Evolutionary conservation across 352 stramenopile genomes (phyloP).

Genomic region (Peronospora destructor): DNA sequence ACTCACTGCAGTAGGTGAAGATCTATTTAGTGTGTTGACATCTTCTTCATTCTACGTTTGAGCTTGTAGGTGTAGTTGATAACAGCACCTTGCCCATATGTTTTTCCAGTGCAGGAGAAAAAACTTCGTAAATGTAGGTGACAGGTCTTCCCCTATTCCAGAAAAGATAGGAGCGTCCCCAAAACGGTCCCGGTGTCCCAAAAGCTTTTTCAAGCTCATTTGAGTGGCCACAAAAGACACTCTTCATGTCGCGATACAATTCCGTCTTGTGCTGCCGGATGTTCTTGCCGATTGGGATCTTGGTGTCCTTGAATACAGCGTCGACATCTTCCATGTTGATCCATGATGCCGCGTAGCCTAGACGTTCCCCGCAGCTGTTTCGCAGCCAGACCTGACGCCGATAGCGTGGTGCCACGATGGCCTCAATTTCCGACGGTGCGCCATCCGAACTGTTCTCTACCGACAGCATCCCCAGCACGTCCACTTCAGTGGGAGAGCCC

Average conservation of each 20-base stretch:
- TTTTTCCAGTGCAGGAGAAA: constrained; percentile 65
- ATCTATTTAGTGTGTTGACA: constrained; percentile 16
- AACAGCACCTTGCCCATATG: constrained; percentile 73
- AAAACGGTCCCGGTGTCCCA: constrained; percentile 61
- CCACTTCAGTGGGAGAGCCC: constrained; percentile 62
- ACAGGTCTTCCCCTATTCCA: constrained; percentile 71
- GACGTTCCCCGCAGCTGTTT: constrained; percentile 57
- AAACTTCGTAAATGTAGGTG: constrained; percentile 87
- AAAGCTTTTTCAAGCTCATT: constrained; percentile 55
- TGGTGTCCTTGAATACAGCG: constrained; percentile 73
- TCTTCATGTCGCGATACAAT: constrained; percentile 83
- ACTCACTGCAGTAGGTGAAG: constrained; percentile 13
- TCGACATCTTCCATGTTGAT: constrained; percentile 55
- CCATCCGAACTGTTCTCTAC: constrained; percentile 39
- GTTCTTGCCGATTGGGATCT: constrained; percentile 77
- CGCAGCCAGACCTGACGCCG: constrained; percentile 75
- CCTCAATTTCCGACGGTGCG: constrained; percentile 39
- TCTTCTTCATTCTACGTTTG: not conserved
- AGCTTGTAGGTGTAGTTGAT: constrained; percentile 7
- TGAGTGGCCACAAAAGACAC: constrained; percentile 62
- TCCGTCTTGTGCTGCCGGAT: constrained; percentile 78
- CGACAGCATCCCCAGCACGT: constrained; percentile 60
- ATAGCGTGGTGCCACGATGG: constrained; percentile 51
- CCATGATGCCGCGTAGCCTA: constrained; percentile 81
- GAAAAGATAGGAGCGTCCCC: constrained; percentile 82